Percentiles rank a stretch among this genome's conserved stretches.
phyloP scores from a whole-genome alignment of 495 filamentous ascomycete genomes.

The Lasiosphaeria ovina region DNA sequence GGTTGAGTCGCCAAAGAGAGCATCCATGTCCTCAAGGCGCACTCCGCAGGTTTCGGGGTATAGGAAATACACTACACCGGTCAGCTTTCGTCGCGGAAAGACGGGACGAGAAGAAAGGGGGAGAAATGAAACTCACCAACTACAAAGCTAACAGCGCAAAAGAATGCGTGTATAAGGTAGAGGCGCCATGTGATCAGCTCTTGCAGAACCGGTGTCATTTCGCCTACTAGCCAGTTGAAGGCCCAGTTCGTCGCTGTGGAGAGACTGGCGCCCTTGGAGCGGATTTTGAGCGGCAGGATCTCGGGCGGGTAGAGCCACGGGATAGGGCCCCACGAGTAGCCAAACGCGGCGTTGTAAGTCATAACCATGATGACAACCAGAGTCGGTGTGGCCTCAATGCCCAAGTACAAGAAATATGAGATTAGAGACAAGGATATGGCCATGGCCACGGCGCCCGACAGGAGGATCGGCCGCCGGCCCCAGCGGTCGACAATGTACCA shows the following conservation, averaged over 20 bases:
- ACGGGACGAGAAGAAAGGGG: slow-evolving; percentile 1
- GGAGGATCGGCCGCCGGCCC: slow-evolving; percentile 85
- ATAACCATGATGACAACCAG: slow-evolving; percentile 93
- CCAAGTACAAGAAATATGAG: slow-evolving; percentile 92
- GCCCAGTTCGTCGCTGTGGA: slow-evolving; percentile 98
- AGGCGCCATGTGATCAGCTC: slow-evolving; percentile 87
- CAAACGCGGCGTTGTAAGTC: slow-evolving; percentile 97
- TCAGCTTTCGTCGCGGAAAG: neutral
- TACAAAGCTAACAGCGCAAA: slow-evolving; percentile 93
- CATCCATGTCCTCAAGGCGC: slow-evolving; percentile 93
- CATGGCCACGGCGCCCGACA: slow-evolving; percentile 91
- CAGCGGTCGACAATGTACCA: slow-evolving; percentile 97
- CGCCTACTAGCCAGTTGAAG: slow-evolving; percentile 96
- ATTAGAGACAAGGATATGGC: slow-evolving; percentile 84
- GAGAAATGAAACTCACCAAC: slow-evolving; percentile 65
- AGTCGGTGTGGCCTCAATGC: slow-evolving; percentile 70
- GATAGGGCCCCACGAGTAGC: slow-evolving; percentile 98
- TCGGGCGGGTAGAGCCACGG: slow-evolving; percentile 98
- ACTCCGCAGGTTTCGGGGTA: slow-evolving; percentile 97
- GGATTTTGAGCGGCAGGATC: slow-evolving; percentile 93
- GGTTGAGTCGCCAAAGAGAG: slow-evolving; percentile 84
- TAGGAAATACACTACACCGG: slow-evolving; percentile 79
- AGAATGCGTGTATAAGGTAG: slow-evolving; percentile 94
- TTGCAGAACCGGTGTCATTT: slow-evolving; percentile 90
- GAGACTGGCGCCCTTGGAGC: slow-evolving; percentile 94